Base-by-base conservation (phyloP, 139 green algal species). In the Mychonastes homosphaera region DNA sequence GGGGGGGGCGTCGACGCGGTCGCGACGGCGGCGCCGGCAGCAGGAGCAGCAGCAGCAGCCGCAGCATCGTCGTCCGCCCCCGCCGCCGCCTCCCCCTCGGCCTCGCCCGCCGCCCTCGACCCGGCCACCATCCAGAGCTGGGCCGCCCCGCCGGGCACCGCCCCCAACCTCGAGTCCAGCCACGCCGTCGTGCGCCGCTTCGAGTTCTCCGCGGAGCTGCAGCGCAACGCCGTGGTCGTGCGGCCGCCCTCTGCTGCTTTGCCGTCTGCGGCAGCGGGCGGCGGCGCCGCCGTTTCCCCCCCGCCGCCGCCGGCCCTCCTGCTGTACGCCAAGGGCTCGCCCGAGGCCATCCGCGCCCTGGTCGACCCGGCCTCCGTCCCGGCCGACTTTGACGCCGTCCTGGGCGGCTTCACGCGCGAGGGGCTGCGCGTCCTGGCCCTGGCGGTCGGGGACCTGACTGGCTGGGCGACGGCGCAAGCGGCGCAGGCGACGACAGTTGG, bases 201-300 rank as follows among this genome's bases (percentile, higher is more conserved):
- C 58, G 79, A 86, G 62, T 86, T 86, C 67, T 68, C 43, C 23
- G 70, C 73, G 3, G 70, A 75, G 32, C 67, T 79, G 51, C 66
- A 78, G 69, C 72, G 79, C 45, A 86, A 83, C 54, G 56, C 78
- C 36, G 79, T 86, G 29, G 73, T 85, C 30, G 67, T 85, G 48
- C 60, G 60, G 23, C 36, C 62, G 29, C 75, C 38, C 18, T 16
- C 28, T 53, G 3, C 23, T 51, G 33, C 24, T 29, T 29, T 32
- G 27, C n/a, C 15, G 35, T 33, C 26, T 9, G n/a, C n/a, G 23
- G 30, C 43, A 10, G 56, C 29, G 23, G 24, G 21, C 3, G 30
- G 29, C 29, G 30, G 30, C 18, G 18, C 8, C 7, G 28, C 13
- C 15, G 30, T 26, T 21, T 29, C 28, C 4, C 33, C 6, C 21